These are phyloP conservation scores for Cystoisospora suis DNA, from an alignment of 169 alveolate genomes.

Conservation along the genomic window DNA sequence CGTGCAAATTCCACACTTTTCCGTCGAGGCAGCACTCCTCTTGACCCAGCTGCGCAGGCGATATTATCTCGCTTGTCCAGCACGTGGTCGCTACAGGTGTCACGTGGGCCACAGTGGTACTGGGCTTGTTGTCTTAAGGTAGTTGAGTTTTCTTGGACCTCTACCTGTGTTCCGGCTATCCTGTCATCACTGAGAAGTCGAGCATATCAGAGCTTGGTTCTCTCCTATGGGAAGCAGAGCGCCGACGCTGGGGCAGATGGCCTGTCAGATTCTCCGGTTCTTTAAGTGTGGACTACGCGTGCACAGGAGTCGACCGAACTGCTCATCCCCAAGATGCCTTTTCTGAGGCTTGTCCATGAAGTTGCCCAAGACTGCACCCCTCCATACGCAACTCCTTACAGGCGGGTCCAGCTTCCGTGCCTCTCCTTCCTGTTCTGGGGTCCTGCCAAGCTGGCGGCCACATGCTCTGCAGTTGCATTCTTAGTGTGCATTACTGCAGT, in stretches of 20 bases:
- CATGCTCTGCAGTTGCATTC: too few relatives aligned
- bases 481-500: too few relatives aligned
- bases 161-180: background rate
- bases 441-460: too few relatives aligned
- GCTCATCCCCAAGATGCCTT: slow-evolving; percentile 92
- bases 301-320: slow-evolving; percentile 88
- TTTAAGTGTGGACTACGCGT: background rate
- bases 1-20: too few relatives aligned
- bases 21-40: too few relatives aligned
- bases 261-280: too few relatives aligned
- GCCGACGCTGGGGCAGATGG: too few relatives aligned
- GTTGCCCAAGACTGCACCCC: slow-evolving; percentile 69
- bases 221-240: background rate
- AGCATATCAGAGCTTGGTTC: background rate
- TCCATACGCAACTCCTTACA: slow-evolving; percentile 25
- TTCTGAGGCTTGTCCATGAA: slow-evolving; percentile 93
- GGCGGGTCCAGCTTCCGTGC: background rate
- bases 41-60: too few relatives aligned
- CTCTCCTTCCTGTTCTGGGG: background rate
- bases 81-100: too few relatives aligned
- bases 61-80: too few relatives aligned
- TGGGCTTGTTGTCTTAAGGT: background rate
- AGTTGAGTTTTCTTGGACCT: too few relatives aligned
- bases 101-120: background rate
- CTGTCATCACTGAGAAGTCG: background rate